Conservation (phyloP, 2,329 filamentous ascomycete genomes). For the Simplicillium aogashimaense region DNA sequence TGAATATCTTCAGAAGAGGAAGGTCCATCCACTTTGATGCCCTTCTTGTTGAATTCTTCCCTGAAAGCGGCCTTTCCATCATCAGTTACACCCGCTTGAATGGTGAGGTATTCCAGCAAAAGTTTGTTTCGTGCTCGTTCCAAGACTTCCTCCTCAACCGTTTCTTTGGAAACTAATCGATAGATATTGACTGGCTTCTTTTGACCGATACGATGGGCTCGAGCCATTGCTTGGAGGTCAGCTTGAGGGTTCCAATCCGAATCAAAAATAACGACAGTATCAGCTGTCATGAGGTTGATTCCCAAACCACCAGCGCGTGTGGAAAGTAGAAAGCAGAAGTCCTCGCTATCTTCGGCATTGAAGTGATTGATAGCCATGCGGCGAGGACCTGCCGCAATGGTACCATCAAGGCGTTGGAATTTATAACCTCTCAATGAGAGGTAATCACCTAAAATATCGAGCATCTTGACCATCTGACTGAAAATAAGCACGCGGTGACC, state of each 20-base stretch:
- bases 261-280: slow-evolving; percentile 96
- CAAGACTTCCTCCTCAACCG: slow-evolving; percentile 93
- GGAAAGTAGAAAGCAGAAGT: slow-evolving; percentile 93
- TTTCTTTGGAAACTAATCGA: slow-evolving; percentile 93
- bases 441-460: slow-evolving; percentile 93
- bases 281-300: slow-evolving; percentile 97
- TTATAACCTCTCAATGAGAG: slow-evolving; percentile 87
- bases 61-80: slow-evolving; percentile 75
- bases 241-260: slow-evolving; percentile 99
- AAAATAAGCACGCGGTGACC: slow-evolving; percentile 95
- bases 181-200: slow-evolving; percentile 95
- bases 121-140: slow-evolving; percentile 96
- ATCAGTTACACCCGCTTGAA: slow-evolving; percentile 92
- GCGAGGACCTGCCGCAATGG: slow-evolving; percentile 77
- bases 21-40: slow-evolving; percentile 65
- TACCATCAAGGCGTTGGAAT: slow-evolving; percentile 91
- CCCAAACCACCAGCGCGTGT: slow-evolving; percentile 94
- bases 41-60: slow-evolving; percentile 70
- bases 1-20: slow-evolving; percentile 92
- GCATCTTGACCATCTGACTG: slow-evolving; percentile 99
- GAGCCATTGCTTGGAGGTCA: slow-evolving; percentile 95
- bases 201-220: slow-evolving; percentile 94
- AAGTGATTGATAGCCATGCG: slow-evolving; percentile 97
- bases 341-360: slow-evolving; percentile 90
- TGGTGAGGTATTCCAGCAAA: slow-evolving; percentile 92